Evolutionary conservation across 2,329 filamentous ascomycete genomes (phyloP).

Genomic region (Metarhizium sp.): DNA sequence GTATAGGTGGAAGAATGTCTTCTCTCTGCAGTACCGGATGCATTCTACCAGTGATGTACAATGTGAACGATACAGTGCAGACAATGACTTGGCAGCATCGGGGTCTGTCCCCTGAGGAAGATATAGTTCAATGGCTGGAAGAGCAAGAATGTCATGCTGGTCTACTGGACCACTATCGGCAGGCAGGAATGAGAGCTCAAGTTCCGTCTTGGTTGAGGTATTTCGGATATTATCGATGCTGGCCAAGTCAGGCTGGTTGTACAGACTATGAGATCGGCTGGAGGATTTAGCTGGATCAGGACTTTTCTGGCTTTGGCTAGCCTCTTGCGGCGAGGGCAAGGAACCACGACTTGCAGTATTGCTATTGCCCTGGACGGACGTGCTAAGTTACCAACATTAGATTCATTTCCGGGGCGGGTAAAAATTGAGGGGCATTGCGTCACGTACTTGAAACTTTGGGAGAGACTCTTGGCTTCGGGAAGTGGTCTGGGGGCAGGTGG

Average conservation of each 20-base stretch:
- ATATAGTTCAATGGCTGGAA: slow-evolving; percentile 82
- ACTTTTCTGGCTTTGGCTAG: slow-evolving; percentile 12
- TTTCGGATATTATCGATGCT: slow-evolving; percentile 50
- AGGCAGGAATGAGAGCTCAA: slow-evolving; percentile 52
- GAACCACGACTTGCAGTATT: slow-evolving; percentile 16
- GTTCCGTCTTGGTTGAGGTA: slow-evolving; percentile 46
- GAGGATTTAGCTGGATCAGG: slow-evolving; percentile 7
- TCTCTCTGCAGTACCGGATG: slow-evolving; percentile 92
- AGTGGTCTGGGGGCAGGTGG: slow-evolving; percentile 38
- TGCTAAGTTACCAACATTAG: slow-evolving; percentile 20
- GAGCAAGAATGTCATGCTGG: slow-evolving; percentile 60
- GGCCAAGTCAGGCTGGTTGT: slow-evolving; percentile 47
- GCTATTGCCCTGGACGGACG: slow-evolving; percentile 16
- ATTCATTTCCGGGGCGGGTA: background rate
- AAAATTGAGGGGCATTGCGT: background rate
- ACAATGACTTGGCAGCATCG: slow-evolving; percentile 77
- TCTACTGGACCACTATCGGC: slow-evolving; percentile 39
- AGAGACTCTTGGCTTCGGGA: slow-evolving; percentile 35
- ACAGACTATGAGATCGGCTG: slow-evolving; percentile 36
- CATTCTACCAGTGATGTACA: slow-evolving; percentile 93
- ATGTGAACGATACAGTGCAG: slow-evolving; percentile 84
- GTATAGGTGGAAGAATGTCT: slow-evolving; percentile 91
- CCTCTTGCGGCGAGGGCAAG: slow-evolving; percentile 20
- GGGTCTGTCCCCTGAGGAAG: slow-evolving; percentile 73
- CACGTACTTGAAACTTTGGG: slow-evolving; percentile 42